Conservation (phyloP, 75 land plant genomes). For the Pinus albicaulis region DNA sequence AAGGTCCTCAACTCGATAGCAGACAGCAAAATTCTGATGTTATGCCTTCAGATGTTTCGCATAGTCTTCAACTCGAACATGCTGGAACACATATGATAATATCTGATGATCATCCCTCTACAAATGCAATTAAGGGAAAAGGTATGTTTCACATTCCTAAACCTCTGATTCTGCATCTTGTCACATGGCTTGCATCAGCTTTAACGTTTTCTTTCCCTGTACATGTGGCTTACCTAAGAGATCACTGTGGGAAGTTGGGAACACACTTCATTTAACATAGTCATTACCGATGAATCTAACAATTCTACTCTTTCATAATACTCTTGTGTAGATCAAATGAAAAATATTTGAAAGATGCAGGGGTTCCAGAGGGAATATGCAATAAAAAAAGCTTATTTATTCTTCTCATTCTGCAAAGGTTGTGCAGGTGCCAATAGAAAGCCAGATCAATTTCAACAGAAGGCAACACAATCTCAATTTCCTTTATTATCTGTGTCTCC, state of each 20-base stretch:
- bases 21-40: background rate
- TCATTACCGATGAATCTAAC: background rate
- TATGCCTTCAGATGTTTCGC: background rate
- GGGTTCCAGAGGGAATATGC: background rate
- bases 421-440: background rate
- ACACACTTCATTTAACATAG: background rate
- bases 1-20: background rate
- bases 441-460: background rate
- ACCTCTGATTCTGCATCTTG: too few relatives aligned
- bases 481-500: background rate
- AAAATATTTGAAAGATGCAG: background rate
- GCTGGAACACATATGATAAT: background rate
- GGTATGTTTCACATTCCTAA: background rate
- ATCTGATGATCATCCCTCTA: background rate
- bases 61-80: background rate
- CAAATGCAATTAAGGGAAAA: background rate
- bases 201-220: background rate
- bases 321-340: background rate
- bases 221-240: background rate
- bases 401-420: background rate
- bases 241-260: background rate
- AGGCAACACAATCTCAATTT: background rate
- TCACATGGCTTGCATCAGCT: too few relatives aligned
- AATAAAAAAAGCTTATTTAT: background rate
- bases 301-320: background rate